Percentiles rank a stretch among this genome's conserved stretches.
Conservation (phyloP, 2,329 filamentous ascomycete genomes). For the Bipolaris sorokiniana region DNA sequence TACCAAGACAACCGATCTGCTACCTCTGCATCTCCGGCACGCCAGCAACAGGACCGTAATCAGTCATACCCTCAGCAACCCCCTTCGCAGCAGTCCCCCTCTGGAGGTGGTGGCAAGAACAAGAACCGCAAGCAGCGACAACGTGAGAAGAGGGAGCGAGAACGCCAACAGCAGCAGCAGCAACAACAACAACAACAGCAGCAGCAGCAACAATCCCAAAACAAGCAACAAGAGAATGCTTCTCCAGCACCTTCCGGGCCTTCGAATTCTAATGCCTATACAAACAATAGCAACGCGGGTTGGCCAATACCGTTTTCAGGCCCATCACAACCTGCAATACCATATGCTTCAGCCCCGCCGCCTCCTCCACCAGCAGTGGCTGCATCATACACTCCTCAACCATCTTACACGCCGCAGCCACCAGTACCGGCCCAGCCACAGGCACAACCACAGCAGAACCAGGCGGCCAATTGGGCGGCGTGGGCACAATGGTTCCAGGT, state of each 20-base stretch:
- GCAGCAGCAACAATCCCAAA: conserved; percentile 19
- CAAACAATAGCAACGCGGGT: conserved; percentile 27
- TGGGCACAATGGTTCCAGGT: conserved; percentile 40
- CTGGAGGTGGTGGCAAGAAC: conserved; percentile 34
- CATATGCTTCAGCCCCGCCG: conserved; percentile 22
- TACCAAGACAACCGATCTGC: conserved; percentile 33
- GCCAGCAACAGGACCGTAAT: conserved; percentile 37
- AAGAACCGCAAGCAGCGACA: conserved; percentile 41
- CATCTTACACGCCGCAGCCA: conserved; percentile 22
- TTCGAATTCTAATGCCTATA: conserved; percentile 29
- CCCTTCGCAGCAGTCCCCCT: conserved; percentile 29
- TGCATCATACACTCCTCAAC: conserved; percentile 23
- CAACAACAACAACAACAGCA: conserved; percentile 19
- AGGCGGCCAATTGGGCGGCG: conserved; percentile 37
- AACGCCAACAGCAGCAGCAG: conserved; percentile 28
- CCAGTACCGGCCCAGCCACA: conserved; percentile 11
- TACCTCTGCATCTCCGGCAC: conserved; percentile 27
- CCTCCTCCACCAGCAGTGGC: conserved; percentile 25
- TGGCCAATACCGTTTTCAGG: conserved; percentile 30
- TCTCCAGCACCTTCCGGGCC: conserved; percentile 28
- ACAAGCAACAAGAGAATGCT: conserved; percentile 21
- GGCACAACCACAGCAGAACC: conserved; percentile 29
- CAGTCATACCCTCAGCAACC: conserved; percentile 22
- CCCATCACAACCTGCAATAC: conserved; percentile 25
- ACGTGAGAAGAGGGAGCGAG: conserved; percentile 37